Percentiles rank a stretch among this genome's conserved stretches.
Conservation (phyloP, 495 filamentous ascomycete genomes). For the Bryoglossum gracile region DNA sequence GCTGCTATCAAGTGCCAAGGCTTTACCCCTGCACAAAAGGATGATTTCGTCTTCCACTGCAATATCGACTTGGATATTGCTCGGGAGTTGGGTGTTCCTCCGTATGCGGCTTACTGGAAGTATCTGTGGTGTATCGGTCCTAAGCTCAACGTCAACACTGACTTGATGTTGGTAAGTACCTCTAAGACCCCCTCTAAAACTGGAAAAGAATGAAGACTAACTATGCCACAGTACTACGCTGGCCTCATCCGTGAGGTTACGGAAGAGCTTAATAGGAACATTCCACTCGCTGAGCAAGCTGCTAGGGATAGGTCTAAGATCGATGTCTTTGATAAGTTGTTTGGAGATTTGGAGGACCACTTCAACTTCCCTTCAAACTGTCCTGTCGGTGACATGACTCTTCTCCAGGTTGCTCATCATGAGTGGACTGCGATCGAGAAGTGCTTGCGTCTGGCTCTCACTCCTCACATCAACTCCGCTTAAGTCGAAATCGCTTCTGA, state of each 20-base stretch:
- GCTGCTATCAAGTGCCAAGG: slow-evolving; percentile 55
- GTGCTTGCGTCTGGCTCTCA: slow-evolving; percentile 23
- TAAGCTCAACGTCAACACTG: slow-evolving; percentile 32
- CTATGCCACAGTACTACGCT: slow-evolving; percentile 41
- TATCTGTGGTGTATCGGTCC: slow-evolving; percentile 34
- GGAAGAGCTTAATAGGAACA: slow-evolving; percentile 19
- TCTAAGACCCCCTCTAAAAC: neutral
- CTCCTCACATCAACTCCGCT: neutral
- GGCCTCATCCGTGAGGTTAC: slow-evolving; percentile 43
- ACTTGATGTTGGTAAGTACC: slow-evolving; percentile 39
- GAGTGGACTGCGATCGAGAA: slow-evolving; percentile 38
- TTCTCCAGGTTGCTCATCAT: slow-evolving; percentile 26
- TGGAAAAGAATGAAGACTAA: slow-evolving; percentile 18
- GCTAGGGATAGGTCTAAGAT: slow-evolving; percentile 13
- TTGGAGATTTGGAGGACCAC: slow-evolving; percentile 33
- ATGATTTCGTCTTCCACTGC: slow-evolving; percentile 34
- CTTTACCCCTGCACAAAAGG: slow-evolving; percentile 56
- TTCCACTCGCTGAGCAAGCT: slow-evolving; percentile 30
- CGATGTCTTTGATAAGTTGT: slow-evolving; percentile 33
- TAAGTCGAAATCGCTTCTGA: neutral
- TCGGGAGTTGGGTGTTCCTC: slow-evolving; percentile 27
- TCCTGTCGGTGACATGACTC: slow-evolving; percentile 29
- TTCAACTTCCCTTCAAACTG: slow-evolving; percentile 26
- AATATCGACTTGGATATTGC: slow-evolving; percentile 19
- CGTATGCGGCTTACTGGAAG: slow-evolving; percentile 33